Evolutionary conservation across 345 rosid genomes (phyloP).

Genomic region (Barbarea vulgaris): DNA sequence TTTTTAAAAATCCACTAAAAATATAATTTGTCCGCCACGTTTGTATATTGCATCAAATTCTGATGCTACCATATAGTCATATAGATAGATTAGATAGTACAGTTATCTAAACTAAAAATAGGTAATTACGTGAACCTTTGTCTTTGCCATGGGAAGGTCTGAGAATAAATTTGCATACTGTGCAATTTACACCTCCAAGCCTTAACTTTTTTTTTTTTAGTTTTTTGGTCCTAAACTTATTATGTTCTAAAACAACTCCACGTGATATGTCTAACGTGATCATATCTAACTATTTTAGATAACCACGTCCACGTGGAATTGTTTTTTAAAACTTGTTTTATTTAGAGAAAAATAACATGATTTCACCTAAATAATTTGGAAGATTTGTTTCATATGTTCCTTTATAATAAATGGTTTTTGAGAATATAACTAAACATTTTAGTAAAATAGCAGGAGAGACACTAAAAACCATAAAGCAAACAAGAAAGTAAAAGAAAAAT

Average conservation of each 20-base stretch:
- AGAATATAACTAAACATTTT: background rate
- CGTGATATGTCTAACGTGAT: background rate
- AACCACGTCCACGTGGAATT: background rate
- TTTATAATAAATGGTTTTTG: background rate
- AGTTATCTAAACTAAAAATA: constrained; percentile 16
- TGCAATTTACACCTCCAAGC: background rate
- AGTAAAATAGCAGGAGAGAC: background rate
- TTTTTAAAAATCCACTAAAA: background rate
- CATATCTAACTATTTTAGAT: background rate
- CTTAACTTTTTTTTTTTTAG: background rate
- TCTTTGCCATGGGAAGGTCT: constrained; percentile 9
- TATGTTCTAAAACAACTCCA: background rate
- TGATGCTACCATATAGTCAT: background rate
- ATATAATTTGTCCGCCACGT: background rate
- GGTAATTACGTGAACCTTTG: constrained; percentile 14
- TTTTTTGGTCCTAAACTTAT: background rate
- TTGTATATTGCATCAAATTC: constrained; percentile 13
- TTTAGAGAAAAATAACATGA: background rate
- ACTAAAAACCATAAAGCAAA: constrained; percentile 6
- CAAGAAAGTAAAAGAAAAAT: background rate
- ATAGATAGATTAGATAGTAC: constrained; percentile 6
- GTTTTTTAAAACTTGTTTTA: background rate
- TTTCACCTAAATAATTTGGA: background rate
- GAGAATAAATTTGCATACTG: background rate
- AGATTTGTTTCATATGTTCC: background rate